A percentile compares a stretch with the other conserved stretches of the same genome.
These are phyloP conservation scores for Panicum virgatum DNA, from an alignment of 202 grass and related monocot species.

Conservation along the genomic window DNA sequence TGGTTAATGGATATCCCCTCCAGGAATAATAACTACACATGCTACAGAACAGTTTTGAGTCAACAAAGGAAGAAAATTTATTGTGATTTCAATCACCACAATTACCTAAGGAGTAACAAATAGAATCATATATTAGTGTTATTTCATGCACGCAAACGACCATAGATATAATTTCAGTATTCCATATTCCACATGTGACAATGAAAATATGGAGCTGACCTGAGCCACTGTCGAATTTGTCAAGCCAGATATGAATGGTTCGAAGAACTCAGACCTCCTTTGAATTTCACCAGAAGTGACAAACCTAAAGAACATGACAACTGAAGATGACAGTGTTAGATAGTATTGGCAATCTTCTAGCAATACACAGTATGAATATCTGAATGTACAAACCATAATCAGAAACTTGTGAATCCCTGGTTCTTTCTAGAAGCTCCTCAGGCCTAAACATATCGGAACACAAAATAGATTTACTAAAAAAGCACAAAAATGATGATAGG, in stretches of 20 bases:
- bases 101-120: not conserved
- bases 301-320: conserved; percentile 99
- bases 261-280: conserved; percentile 85
- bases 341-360: conserved; percentile 17
- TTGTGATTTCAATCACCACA: not conserved
- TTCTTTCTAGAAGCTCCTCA: conserved; percentile 79
- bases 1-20: not conserved
- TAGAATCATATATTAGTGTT: not conserved
- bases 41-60: not conserved
- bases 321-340: conserved; percentile 49
- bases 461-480: conserved; percentile 47
- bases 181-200: not conserved
- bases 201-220: conserved; percentile 46
- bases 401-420: conserved; percentile 70
- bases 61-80: not conserved
- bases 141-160: conserved; percentile 12
- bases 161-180: not conserved
- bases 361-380: conserved; percentile 22
- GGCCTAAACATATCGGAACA: conserved; percentile 56
- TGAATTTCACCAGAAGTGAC: conserved; percentile 88
- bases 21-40: not conserved
- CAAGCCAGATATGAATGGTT: conserved; percentile 85
- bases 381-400: conserved; percentile 79
- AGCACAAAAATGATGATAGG: conserved; percentile 21
- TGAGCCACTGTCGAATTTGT: conserved; percentile 64